Percentiles rank a stretch among this genome's conserved stretches.
phyloP scores from a whole-genome alignment of 2,329 filamentous ascomycete genomes.

The Arthrinium puccinioides region DNA sequence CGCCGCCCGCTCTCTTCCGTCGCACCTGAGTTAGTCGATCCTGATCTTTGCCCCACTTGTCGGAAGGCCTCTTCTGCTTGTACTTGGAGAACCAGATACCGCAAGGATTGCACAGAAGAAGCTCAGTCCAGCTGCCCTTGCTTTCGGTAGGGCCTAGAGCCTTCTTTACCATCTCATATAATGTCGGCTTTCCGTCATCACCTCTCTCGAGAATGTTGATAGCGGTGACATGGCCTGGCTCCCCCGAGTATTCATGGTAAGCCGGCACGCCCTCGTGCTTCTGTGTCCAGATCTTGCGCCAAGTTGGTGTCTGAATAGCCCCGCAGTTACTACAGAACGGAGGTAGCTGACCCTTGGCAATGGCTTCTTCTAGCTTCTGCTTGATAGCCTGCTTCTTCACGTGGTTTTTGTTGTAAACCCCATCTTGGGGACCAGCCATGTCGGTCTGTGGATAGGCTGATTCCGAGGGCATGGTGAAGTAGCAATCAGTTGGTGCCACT shows the following conservation, averaged over 20 bases:
- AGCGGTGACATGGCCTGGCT: conserved; percentile 66
- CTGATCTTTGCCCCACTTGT: conserved; percentile 70
- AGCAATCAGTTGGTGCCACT: conserved; percentile 11
- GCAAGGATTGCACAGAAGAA: conserved; percentile 88
- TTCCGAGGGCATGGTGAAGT: conserved; percentile 28
- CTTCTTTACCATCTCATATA: conserved; percentile 76
- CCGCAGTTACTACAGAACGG: conserved; percentile 90
- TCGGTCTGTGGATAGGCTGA: conserved; percentile 37
- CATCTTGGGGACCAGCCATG: conserved; percentile 19
- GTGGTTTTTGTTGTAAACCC: conserved; percentile 53
- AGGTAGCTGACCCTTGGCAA: conserved; percentile 77
- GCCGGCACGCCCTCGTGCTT: conserved; percentile 62
- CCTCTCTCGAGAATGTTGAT: conserved; percentile 62
- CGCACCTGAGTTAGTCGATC: conserved; percentile 44
- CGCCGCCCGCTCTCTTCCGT: conserved; percentile 38
- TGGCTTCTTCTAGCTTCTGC: conserved; percentile 52
- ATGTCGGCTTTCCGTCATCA: conserved; percentile 51
- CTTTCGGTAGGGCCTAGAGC: conserved; percentile 54
- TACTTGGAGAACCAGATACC: conserved; percentile 92
- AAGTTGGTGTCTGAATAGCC: conserved; percentile 90
- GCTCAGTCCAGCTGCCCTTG: conserved; percentile 60
- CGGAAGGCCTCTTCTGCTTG: conserved; percentile 72
- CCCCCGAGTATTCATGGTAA: conserved; percentile 64
- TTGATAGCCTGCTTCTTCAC: conserved; percentile 57
- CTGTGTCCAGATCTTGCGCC: conserved; percentile 88